Evolutionary conservation across 441 rosid genomes (phyloP).

Genomic region (Kokia cookei): DNA sequence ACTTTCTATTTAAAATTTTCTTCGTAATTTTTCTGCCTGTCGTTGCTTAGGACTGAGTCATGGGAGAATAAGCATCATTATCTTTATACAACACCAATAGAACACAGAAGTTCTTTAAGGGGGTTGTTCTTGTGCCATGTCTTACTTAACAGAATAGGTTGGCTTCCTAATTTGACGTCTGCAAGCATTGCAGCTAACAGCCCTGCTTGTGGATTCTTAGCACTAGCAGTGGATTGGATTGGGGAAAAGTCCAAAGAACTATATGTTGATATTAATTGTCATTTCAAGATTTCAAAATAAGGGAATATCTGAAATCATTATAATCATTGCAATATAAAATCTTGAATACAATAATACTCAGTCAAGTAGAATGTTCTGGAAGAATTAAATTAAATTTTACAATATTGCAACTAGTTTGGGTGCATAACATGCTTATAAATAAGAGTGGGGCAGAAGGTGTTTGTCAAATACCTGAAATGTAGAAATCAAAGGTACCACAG

Average conservation of each 20-base stretch:
- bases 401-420: neutral
- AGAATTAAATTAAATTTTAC: neutral
- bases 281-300: neutral
- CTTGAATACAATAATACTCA: neutral
- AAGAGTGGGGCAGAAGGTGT: neutral
- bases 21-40: neutral
- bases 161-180: neutral
- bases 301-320: neutral
- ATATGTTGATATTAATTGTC: neutral
- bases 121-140: neutral
- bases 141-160: neutral
- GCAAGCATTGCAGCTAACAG: neutral
- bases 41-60: neutral
- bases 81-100: neutral
- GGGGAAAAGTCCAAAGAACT: neutral
- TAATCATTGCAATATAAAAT: neutral
- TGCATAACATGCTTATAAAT: neutral
- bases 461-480: neutral
- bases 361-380: neutral
- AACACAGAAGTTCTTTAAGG: neutral
- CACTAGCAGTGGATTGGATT: neutral
- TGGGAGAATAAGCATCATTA: neutral
- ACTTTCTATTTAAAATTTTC: neutral
- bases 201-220: neutral
- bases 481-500: neutral